Base-by-base conservation (phyloP, 768 basidiomycete genomes). In the Kondoa subrosea region DNA sequence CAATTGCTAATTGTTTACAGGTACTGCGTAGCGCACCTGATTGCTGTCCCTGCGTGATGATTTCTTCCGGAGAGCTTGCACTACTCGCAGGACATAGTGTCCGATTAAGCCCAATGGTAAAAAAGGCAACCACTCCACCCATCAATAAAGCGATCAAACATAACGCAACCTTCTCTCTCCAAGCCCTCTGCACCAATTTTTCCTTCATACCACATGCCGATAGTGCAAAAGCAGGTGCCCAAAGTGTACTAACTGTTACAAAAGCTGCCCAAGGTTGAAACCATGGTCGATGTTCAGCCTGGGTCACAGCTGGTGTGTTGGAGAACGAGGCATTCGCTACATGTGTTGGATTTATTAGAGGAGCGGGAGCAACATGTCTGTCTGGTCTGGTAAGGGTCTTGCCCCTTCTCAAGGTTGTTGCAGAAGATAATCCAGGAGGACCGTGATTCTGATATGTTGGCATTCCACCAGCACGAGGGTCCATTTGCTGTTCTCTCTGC, bases 321-420 rank as follows among this genome's bases (percentile, higher is more conserved):
- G n/a, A 71, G 67, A 66, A 67, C 62, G n/a, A 66, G 60, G 15
- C 59, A 57, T 12, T 72, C 66, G 56, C 67, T 65, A 66, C 68
- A 40, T 81, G 79, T 12, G 85, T 83, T 3, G 92, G 90, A 66
- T 88, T 90, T 70, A 99, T 92, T 74, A 99, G 85, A 2, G 93
- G 92, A 17, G 88, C 87, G 34, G 91, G 89, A 2, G 91, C 91
- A 62, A 96, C 88, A 75, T 88, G 82, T 67, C 95, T 85, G 80
- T 99, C 95, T 74, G 95, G 95, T 68, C 90, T 83, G 64, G 89
- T 96, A 72, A 99, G 85, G 3, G 95, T 99, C 81, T 97, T 99
- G 75, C 72, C 73, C 21, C 69, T 40, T 2, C 67, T 67, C 30
- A 70, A 60, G 26, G 61, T 58, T 66, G 69, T 56, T 65, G 61